Evolutionary conservation across 176 grass and related monocot species (phyloP), one percentile per base, ranked within the genome.

Genomic region (Luzula sylvatica): DNA sequence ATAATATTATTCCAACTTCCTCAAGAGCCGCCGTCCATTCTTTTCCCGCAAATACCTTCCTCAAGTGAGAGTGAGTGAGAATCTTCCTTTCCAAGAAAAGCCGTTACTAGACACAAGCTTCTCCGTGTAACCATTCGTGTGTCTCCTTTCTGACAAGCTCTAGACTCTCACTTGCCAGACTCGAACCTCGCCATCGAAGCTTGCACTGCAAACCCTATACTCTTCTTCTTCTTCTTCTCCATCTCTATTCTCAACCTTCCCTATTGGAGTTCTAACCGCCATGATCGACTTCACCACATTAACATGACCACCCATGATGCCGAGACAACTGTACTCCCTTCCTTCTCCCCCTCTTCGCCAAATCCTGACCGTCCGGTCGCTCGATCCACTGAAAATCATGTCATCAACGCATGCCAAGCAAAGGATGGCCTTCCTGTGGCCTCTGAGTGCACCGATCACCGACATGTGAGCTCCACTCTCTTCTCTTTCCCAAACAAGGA

Each of bases 401-500:
- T 82, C 77, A 1, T 62, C 76, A 0, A 66, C 53, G 50, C 77
- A 85, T 17, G 83, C 76, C 39, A 95, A 14, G 59, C 83, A 76
- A 8, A 95, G 80, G 24, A 95, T 73, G 0, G 89, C 89, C 83
- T 52, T 79, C 5, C 49, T 14, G 70, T 95, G 89, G 0, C 83
- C 89, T 20, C 80, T 18, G 20, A 95, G 56, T 3, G 89, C 77
- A 0, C 83, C 89, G 42, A 83, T 23, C 3, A 70, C 73, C n/a
- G 38, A 29, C 77, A 88, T 69, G 61, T 88, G 80, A 23, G 60
- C 64, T 2, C 80, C 83, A 67, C 72, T 85, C 38, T 82, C 90
- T 72, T 95, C 90, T 29, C 80, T 68, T 76, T 95, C 90, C 90
- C 90, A 95, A 43, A 88, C 90, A 22, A 95, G 12, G 7, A 95